phyloP scores from a whole-genome alignment of 306 rosid genomes.

The Rosa multiflora region DNA sequence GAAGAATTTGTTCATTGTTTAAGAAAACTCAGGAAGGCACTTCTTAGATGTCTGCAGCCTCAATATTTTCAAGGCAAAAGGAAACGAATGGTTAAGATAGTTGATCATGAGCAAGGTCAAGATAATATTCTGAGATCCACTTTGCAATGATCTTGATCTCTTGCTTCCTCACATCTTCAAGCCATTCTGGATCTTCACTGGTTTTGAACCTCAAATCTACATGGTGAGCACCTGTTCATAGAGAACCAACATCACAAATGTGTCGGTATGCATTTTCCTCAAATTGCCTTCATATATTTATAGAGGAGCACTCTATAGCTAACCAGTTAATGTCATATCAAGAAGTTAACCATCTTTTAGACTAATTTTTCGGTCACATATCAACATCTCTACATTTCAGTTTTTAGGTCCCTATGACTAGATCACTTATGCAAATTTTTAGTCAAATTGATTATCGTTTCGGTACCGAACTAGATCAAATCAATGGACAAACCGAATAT shows the following conservation, averaged over 20 bases:
- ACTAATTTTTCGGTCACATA: too few species aligned
- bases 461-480: too few species aligned
- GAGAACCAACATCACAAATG: background rate
- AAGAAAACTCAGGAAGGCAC: background rate
- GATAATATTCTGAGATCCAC: constrained; percentile 65
- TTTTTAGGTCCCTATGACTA: too few species aligned
- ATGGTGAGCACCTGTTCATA: constrained; percentile 78
- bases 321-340: too few species aligned
- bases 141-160: constrained; percentile 51
- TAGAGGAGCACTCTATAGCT: too few species aligned
- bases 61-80: background rate
- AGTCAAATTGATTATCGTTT: too few species aligned
- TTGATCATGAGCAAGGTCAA: constrained; percentile 40
- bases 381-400: too few species aligned
- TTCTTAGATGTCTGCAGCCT: background rate
- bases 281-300: too few species aligned
- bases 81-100: background rate
- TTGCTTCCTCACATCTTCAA: constrained; percentile 58
- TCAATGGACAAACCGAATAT: too few species aligned
- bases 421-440: too few species aligned
- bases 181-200: constrained; percentile 76
- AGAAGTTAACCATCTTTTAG: too few species aligned
- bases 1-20: background rate
- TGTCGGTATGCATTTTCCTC: background rate
- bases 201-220: constrained; percentile 74